Percentiles rank a stretch among this genome's conserved stretches.
These are phyloP conservation scores for Acrocalymma vagum DNA, from an alignment of 2,329 filamentous ascomycete species.

Conservation along the genomic window DNA sequence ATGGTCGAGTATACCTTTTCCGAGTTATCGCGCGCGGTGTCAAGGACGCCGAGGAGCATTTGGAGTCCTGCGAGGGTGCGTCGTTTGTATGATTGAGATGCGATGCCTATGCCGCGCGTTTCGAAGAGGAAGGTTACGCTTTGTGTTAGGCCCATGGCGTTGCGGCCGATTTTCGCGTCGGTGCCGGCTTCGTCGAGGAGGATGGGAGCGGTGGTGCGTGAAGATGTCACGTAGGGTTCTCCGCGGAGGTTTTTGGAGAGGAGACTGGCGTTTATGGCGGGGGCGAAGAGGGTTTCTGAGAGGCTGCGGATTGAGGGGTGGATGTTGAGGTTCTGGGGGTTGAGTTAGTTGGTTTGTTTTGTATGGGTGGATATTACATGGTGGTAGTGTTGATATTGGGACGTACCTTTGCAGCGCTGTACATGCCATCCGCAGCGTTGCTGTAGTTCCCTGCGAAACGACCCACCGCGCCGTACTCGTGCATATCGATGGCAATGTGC, in stretches of 20 bases:
- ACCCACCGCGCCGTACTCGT: conserved; percentile 42
- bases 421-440: conserved; percentile 46
- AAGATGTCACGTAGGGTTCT: conserved; percentile 44
- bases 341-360: conserved; percentile 1
- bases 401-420: conserved; percentile 42
- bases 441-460: conserved; percentile 38
- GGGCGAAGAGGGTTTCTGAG: conserved; percentile 43
- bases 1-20: conserved; percentile 36
- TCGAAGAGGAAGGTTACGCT: conserved; percentile 46
- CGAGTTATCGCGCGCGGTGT: conserved; percentile 41
- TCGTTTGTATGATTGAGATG: conserved; percentile 43
- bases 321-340: conserved; percentile 47
- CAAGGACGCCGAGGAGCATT: conserved; percentile 44
- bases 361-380: conserved; percentile 19
- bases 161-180: conserved; percentile 47
- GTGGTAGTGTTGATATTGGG: too few species aligned
- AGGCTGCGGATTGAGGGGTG: conserved; percentile 41
- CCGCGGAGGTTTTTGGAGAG: conserved; percentile 36
- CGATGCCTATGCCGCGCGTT: conserved; percentile 45
- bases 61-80: conserved; percentile 41
- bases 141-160: conserved; percentile 47
- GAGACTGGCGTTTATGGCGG: conserved; percentile 39
- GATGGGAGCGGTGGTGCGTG: conserved; percentile 28
- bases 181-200: conserved; percentile 43
- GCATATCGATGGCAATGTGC: conserved; percentile 47